phyloP scores from a whole-genome alignment of 768 basidiomycete species.

The Lactarius hengduanensis region DNA sequence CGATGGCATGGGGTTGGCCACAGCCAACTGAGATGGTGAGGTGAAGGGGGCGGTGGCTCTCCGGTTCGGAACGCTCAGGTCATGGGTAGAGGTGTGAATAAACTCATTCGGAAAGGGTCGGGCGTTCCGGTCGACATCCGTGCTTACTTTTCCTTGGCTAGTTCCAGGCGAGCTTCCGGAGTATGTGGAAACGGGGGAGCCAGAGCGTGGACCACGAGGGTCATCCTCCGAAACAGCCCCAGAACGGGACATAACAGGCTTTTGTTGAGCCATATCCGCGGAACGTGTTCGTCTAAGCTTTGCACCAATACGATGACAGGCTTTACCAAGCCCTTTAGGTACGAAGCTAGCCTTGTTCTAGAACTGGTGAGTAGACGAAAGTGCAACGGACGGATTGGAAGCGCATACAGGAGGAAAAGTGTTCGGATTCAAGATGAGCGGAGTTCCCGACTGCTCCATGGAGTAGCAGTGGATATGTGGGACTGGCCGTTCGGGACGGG shows the following conservation, averaged over 20 bases:
- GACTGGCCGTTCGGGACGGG: not conserved
- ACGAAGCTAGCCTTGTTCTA: slow-evolving; percentile 17
- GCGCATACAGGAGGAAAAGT: slow-evolving; percentile 15
- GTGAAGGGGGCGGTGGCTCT: slow-evolving; percentile 2
- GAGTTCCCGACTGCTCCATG: slow-evolving; percentile 10
- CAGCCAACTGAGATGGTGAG: slow-evolving; percentile 4
- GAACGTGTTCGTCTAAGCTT: slow-evolving; percentile 17
- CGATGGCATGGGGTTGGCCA: slow-evolving; percentile 2
- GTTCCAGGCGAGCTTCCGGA: slow-evolving; percentile 23
- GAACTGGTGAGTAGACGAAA: slow-evolving; percentile 7
- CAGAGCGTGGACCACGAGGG: not conserved
- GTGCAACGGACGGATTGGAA: not conserved
- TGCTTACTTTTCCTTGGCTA: slow-evolving; percentile 21
- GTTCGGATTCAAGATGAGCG: not conserved
- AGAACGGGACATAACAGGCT: slow-evolving; percentile 3
- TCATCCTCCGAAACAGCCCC: not conserved
- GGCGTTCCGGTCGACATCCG: slow-evolving; percentile 13
- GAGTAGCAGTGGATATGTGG: slow-evolving; percentile 3
- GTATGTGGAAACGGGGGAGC: slow-evolving; percentile 10
- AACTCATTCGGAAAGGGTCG: slow-evolving; percentile 12
- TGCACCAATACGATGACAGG: slow-evolving; percentile 19
- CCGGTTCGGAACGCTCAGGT: slow-evolving; percentile 9
- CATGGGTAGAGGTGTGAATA: not conserved
- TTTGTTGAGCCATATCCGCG: slow-evolving; percentile 12
- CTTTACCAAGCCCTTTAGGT: slow-evolving; percentile 15